Evolutionary conservation across 768 basidiomycete genomes (phyloP).

Genomic region (Lentinula raphanica): DNA sequence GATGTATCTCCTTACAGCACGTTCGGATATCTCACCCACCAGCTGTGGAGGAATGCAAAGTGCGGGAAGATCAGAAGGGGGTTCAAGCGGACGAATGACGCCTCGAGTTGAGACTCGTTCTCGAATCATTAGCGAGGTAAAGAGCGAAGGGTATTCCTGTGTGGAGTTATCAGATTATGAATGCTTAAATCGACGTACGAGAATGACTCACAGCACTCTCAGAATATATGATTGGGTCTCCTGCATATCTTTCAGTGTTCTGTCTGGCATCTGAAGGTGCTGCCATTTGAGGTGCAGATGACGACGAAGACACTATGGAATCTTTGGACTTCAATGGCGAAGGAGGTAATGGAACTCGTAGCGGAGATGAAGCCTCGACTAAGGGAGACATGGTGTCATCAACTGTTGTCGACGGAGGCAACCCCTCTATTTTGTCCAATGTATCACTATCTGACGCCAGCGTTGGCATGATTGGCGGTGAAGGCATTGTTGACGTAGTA

Average conservation of each 20-base stretch:
- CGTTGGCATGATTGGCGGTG: neutral
- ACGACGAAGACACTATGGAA: neutral
- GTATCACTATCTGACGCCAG: neutral
- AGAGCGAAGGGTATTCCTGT: constrained; percentile 27
- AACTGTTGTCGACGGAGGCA: neutral
- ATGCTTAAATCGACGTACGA: neutral
- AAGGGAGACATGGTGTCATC: neutral
- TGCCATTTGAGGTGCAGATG: neutral
- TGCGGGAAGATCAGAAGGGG: constrained; percentile 58
- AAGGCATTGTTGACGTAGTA: neutral
- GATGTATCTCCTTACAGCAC: constrained; percentile 70
- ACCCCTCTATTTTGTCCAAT: neutral
- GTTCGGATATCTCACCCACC: constrained; percentile 75
- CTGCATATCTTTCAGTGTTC: constrained; percentile 35
- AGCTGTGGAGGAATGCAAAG: constrained; percentile 59
- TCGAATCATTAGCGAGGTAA: constrained; percentile 69
- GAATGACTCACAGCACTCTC: constrained; percentile 35
- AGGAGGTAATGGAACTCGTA: neutral
- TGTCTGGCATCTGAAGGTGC: neutral
- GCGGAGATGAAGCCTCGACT: neutral
- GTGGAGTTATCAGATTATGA: neutral
- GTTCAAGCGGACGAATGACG: constrained; percentile 75
- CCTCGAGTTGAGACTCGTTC: constrained; percentile 86
- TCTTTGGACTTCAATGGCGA: neutral
- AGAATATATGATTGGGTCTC: constrained; percentile 55